Base-by-base conservation (phyloP, 2,329 filamentous ascomycete genomes). In the Colletotrichum sp. region DNA sequence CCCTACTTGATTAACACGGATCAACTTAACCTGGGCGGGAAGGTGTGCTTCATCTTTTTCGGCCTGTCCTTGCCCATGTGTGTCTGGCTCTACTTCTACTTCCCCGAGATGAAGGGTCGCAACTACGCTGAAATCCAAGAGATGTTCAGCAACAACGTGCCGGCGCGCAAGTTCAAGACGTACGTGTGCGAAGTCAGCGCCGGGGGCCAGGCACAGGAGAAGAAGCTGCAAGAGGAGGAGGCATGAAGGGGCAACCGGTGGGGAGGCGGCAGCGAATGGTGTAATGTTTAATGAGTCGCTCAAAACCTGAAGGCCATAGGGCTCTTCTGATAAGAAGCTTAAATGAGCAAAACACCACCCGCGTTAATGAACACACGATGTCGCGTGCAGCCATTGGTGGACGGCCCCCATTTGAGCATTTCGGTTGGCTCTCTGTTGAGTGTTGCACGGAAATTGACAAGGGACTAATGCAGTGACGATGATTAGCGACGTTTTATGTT, bases 41-140 rank as follows among this genome's bases (percentile, higher is more conserved):
- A 83, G 71, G 80, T 84, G 25, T 80, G 79, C 65, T 84, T 84
- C 72, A 77, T 84, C 57, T 82, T 81, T 78, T 83, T 82, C 57
- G 82, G 75, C 32, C 71, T 77, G 12, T 83, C 82, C 30, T 64
- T 81, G 39, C 82, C 80, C 25, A 80, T 82, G 62, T 82, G 81
- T 36, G 65, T 52, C 15, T 77, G 71, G 68, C 64, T 77, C 29
- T 78, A 75, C 30, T 69, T 75, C 22, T 75, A 77, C 63, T 71
- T 78, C 57, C 75, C 71, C 32, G 77, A 75, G 71, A 74, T 77
- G 71, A 77, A 78, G 75, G 77, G 77, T 5, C 77, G 71, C 59
- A 77, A 77, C 29, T 75, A 77, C n/a, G 77, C 75, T n/a, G 75
- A 77, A 61, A 72, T 75, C 8, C 77, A 78, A 65, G 71, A 77